Conservation (phyloP, 192 early-diverging fungal genomes). For the Mortierella claussenii region DNA sequence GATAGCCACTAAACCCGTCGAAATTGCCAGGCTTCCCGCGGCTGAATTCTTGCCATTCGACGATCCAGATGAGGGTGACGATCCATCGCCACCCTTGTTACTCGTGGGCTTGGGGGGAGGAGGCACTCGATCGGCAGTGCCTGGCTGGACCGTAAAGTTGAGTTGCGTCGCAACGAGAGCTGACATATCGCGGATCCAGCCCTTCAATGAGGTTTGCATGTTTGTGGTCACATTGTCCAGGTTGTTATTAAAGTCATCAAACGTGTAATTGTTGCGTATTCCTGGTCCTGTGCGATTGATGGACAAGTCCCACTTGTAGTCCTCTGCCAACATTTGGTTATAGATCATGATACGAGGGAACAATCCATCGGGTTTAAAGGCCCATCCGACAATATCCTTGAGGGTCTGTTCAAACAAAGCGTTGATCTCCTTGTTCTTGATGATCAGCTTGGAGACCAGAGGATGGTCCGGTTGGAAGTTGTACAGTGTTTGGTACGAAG, state of each 20-base stretch:
- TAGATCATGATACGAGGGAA: conserved; percentile 44
- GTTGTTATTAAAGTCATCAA: conserved; percentile 50
- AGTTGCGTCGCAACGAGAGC: conserved; percentile 19
- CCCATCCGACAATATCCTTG: conserved; percentile 41
- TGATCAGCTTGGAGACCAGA: conserved; percentile 54
- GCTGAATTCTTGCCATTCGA: no score
- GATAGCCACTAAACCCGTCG: no score
- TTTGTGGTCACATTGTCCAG: conserved; percentile 44
- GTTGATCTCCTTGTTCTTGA: conserved; percentile 42
- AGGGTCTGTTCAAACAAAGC: conserved; percentile 37
- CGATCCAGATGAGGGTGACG: no score
- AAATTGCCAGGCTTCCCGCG: no score
- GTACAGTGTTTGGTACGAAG: conserved; percentile 39
- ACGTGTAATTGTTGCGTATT: conserved; percentile 31
- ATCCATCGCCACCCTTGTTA: neutral
- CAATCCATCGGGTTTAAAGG: conserved; percentile 51
- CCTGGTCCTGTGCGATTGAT: conserved; percentile 36
- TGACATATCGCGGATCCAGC: conserved; percentile 22
- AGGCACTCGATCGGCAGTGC: conserved; percentile 42
- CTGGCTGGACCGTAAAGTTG: conserved; percentile 35
- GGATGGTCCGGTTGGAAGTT: conserved; percentile 39
- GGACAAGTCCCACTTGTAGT: conserved; percentile 52
- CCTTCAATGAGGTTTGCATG: conserved; percentile 41
- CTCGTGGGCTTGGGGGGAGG: conserved; percentile 14
- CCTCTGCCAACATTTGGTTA: conserved; percentile 52